Evolutionary conservation across 805 yeast genomes (phyloP).

Genomic region (Metschnikowia henanensis): DNA sequence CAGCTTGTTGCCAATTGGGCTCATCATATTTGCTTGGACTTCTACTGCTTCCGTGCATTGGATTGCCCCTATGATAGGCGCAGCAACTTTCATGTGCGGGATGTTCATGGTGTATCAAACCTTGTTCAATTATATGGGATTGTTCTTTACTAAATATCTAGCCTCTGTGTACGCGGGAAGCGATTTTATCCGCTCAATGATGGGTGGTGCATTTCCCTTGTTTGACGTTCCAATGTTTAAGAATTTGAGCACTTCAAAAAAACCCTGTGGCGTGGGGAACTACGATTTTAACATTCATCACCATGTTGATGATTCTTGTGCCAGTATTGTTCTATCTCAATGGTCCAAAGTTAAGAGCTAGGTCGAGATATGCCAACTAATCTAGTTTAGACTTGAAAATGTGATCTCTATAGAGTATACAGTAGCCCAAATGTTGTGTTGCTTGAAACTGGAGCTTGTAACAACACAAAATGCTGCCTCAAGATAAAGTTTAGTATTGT

Average conservation of each 20-base stretch:
- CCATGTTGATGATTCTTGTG: slow-evolving; percentile 8
- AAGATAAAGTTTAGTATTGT: no score
- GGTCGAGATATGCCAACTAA: slow-evolving; percentile 13
- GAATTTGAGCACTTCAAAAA: slow-evolving; percentile 7
- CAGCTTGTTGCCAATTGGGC: slow-evolving; percentile 13
- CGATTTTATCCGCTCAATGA: slow-evolving; percentile 12
- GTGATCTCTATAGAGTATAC: no score
- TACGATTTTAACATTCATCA: slow-evolving; percentile 11
- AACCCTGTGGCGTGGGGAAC: slow-evolving; percentile 16
- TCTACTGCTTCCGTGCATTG: slow-evolving; percentile 12
- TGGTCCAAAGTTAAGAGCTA: slow-evolving; percentile 15
- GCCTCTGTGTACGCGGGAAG: slow-evolving; percentile 17
- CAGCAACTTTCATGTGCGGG: slow-evolving; percentile 11
- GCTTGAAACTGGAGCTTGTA: neutral
- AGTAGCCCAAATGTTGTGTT: neutral
- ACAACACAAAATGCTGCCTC: no score
- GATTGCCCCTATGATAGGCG: slow-evolving; percentile 15
- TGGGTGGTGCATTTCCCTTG: slow-evolving; percentile 19
- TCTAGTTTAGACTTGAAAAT: no score
- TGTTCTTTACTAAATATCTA: slow-evolving; percentile 12
- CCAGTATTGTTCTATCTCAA: slow-evolving; percentile 11
- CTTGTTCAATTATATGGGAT: slow-evolving; percentile 14
- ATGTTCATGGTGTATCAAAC: slow-evolving; percentile 15
- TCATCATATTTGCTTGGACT: slow-evolving; percentile 15
- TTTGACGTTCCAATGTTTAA: slow-evolving; percentile 13